Conservation (phyloP, 1,284 basidiomycete species). For the Neonothopanus nambi region DNA sequence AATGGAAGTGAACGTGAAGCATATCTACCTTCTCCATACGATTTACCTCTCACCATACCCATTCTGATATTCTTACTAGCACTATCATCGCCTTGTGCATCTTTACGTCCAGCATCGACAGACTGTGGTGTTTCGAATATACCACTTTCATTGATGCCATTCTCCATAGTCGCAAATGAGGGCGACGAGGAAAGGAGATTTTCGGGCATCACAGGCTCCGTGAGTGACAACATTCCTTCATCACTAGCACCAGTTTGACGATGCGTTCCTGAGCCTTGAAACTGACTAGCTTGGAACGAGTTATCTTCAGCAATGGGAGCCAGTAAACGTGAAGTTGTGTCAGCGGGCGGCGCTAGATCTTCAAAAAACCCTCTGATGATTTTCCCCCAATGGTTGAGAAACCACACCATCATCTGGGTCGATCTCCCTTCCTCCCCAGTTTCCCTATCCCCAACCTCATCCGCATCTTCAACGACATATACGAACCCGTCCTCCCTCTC, state of each 20-base stretch:
- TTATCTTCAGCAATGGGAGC: not conserved
- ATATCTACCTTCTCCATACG: slow-evolving; percentile 4
- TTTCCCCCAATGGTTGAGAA: slow-evolving; percentile 12
- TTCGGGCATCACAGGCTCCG: not conserved
- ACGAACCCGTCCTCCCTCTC: not conserved
- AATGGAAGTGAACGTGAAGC: not conserved
- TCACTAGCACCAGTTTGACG: no score
- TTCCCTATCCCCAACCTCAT: no score
- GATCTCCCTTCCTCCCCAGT: not conserved
- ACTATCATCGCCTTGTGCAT: not conserved
- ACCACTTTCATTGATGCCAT: not conserved
- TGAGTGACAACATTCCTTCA: not conserved
- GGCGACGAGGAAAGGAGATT: not conserved
- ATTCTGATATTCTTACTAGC: not conserved
- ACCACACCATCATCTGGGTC: slow-evolving; percentile 14
- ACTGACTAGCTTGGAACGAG: not conserved
- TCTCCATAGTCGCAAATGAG: not conserved
- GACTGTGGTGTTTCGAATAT: not conserved
- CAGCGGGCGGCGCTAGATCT: not conserved
- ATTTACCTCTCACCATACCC: slow-evolving; percentile 1
- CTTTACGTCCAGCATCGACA: not conserved
- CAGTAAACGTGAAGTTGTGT: not conserved
- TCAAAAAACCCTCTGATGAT: slow-evolving; percentile 17
- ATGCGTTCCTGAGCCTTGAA: not conserved
- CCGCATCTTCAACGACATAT: not conserved